Conservation (phyloP, 2,329 filamentous ascomycete species). For the Macroventuria anomochaeta region DNA sequence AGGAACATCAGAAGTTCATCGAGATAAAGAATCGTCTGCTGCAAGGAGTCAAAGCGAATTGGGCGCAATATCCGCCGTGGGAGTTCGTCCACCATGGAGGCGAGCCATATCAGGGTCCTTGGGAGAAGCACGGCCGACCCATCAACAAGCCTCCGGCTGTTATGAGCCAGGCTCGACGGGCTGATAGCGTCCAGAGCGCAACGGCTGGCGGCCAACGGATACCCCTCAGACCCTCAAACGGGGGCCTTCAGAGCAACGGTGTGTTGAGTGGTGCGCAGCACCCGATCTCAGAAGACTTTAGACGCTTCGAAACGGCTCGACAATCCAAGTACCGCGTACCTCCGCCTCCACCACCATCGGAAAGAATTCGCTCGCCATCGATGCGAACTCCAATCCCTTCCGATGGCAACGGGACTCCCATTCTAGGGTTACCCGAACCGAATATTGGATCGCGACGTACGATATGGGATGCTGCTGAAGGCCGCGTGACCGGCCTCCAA, state of each 20-base stretch:
- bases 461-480: not conserved
- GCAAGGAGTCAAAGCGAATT: constrained; percentile 14
- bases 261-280: no score
- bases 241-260: no score
- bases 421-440: not conserved
- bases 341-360: not conserved
- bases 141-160: no score
- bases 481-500: not conserved
- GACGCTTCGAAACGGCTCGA: no score
- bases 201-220: not conserved
- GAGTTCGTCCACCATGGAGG: not conserved
- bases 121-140: not conserved
- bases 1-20: constrained; percentile 14
- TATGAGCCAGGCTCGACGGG: no score
- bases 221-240: no score
- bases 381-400: not conserved
- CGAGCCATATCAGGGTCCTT: not conserved
- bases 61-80: constrained; percentile 15
- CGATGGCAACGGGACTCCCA: not conserved
- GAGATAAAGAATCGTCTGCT: constrained; percentile 21
- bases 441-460: not conserved
- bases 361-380: not conserved
- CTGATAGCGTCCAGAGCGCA: no score
- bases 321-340: not conserved
- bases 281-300: no score